Evolutionary conservation across 202 grass and related monocot species (phyloP).

Genomic region (Bolboschoenoplectus hybrid): DNA sequence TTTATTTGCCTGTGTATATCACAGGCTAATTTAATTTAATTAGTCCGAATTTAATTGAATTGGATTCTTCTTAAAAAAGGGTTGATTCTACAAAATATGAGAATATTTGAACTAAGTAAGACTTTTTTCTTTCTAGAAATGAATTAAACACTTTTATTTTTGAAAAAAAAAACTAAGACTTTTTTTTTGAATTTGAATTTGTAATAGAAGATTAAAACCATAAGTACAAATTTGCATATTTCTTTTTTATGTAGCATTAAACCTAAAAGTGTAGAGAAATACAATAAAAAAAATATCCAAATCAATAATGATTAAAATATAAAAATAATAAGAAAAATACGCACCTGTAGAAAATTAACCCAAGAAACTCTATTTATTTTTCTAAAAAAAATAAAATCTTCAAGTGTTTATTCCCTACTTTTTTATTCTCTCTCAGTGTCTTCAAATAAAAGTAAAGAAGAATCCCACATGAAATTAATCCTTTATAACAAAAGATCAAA

Average conservation of each 20-base stretch:
- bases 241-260: neutral
- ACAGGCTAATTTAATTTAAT: neutral
- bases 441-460: conserved; percentile 17
- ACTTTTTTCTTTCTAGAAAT: no score
- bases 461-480: conserved; percentile 2
- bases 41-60: neutral
- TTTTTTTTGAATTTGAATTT: neutral
- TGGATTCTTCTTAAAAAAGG: neutral
- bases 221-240: neutral
- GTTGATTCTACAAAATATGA: neutral
- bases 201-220: neutral
- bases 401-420: neutral
- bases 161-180: neutral
- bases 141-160: neutral
- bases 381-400: conserved; percentile 22
- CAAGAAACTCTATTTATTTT: conserved; percentile 11
- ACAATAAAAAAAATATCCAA: neutral
- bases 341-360: conserved; percentile 5
- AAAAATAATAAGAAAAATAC: neutral
- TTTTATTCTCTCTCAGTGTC: neutral
- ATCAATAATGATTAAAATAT: neutral
- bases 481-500: conserved; percentile 34
- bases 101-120: neutral
- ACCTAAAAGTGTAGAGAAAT: neutral
- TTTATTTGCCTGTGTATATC: neutral